These are phyloP conservation scores for Rickenella mellea DNA, from an alignment of 768 basidiomycete genomes.

Conservation along the genomic window DNA sequence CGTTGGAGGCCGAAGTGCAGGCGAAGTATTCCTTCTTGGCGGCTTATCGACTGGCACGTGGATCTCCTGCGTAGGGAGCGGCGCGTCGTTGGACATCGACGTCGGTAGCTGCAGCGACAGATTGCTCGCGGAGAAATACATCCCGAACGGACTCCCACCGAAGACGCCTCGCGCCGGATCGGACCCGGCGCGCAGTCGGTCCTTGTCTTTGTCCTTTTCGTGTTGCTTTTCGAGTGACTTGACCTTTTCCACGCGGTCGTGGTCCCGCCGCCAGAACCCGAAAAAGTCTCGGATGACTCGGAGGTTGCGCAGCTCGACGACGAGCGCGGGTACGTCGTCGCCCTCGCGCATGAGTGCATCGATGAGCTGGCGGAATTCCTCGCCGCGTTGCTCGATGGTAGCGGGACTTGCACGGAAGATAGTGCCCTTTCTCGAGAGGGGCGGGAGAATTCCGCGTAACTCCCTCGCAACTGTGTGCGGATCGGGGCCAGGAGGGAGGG, in stretches of 20 bases:
- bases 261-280: constrained; percentile 65
- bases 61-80: too few species aligned
- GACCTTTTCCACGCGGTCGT: constrained; percentile 45
- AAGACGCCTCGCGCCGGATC: constrained; percentile 35
- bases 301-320: constrained; percentile 54
- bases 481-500: constrained; percentile 75
- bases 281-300: constrained; percentile 66
- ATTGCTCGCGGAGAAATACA: constrained; percentile 44
- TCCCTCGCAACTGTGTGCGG: constrained; percentile 63
- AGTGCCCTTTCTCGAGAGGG: constrained; percentile 60
- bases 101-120: constrained; percentile 14
- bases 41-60: too few species aligned
- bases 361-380: constrained; percentile 52
- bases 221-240: constrained; percentile 12
- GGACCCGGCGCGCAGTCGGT: constrained; percentile 28
- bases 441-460: constrained; percentile 57
- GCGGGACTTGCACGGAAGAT: constrained; percentile 65
- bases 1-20: too few species aligned
- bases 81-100: not conserved
- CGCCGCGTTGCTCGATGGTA: constrained; percentile 51
- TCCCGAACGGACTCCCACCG: constrained; percentile 29
- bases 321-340: constrained; percentile 47
- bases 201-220: constrained; percentile 11
- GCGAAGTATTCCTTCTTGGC: too few species aligned
- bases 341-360: constrained; percentile 42